Percentiles rank a stretch among this genome's conserved stretches.
Evolutionary conservation across 352 stramenopile species (phyloP).

Genomic region (Phytophthora citricola): DNA sequence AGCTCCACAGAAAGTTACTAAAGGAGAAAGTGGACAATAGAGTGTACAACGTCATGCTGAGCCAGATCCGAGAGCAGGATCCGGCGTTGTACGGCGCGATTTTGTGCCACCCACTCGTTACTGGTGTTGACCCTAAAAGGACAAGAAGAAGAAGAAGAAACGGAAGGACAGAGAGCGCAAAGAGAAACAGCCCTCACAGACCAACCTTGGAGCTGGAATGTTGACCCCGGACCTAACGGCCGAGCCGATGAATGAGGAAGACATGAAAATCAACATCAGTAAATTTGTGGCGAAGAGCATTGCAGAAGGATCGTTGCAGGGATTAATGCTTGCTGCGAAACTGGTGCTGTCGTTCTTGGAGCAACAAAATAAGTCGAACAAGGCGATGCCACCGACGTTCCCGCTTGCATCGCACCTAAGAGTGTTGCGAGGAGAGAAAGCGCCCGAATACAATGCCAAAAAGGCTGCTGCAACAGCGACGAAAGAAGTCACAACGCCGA

Average conservation of each 20-base stretch:
- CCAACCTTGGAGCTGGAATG: conserved; percentile 54
- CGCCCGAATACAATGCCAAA: conserved; percentile 52
- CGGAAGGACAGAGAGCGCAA: conserved; percentile 84
- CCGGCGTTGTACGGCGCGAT: conserved; percentile 85
- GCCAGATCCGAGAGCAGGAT: conserved; percentile 80
- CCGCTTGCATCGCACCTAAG: conserved; percentile 74
- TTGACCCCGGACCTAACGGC: conserved; percentile 73
- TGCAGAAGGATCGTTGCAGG: conserved; percentile 79
- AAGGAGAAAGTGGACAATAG: conserved; percentile 76
- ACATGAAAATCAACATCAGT: conserved; percentile 71
- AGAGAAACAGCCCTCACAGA: conserved; percentile 57
- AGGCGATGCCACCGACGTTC: conserved; percentile 37
- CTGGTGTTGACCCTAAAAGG: conserved; percentile 78
- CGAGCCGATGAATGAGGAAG: conserved; percentile 55
- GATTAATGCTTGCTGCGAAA: conserved; percentile 75
- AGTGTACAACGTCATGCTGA: conserved; percentile 82
- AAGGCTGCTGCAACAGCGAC: conserved; percentile 8
- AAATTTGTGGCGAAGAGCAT: conserved; percentile 82
- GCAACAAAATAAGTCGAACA: conserved; percentile 23
- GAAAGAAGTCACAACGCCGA: conserved; percentile 44
- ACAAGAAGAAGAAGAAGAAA: conserved; percentile 89
- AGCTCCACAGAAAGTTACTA: conserved; percentile 60
- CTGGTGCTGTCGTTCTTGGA: conserved; percentile 64
- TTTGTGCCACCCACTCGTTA: conserved; percentile 84
- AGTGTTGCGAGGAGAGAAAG: conserved; percentile 74